phyloP scores from a whole-genome alignment of 345 rosid genomes.

The Sisymbrium irio region DNA sequence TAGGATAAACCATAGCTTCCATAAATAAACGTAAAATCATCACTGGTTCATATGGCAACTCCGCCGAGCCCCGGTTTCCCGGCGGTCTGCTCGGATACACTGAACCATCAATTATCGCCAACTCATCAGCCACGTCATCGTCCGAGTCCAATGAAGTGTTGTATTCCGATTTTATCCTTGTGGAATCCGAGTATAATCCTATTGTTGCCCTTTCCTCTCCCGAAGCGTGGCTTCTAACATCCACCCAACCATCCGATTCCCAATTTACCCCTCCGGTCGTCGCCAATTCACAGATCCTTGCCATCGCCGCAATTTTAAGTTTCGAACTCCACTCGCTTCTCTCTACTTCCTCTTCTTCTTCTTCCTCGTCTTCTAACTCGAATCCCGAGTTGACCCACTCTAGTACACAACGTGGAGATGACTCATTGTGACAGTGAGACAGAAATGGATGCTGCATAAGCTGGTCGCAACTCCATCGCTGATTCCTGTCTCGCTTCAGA shows the following conservation, averaged over 20 bases:
- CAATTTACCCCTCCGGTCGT: conserved; percentile 37
- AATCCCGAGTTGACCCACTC: conserved; percentile 49
- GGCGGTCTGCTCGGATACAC: neutral
- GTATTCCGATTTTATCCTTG: conserved; percentile 2
- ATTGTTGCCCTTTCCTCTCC: conserved; percentile 18
- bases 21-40: neutral
- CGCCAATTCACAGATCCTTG: conserved; percentile 44
- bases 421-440: conserved; percentile 29
- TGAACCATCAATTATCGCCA: neutral
- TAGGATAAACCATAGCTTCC: neutral
- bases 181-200: conserved; percentile 24
- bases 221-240: conserved; percentile 36
- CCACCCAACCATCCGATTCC: conserved; percentile 64
- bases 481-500: conserved; percentile 44
- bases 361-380: conserved; percentile 15
- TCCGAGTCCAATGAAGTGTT: neutral
- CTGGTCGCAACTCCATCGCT: conserved; percentile 76
- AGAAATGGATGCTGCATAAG: conserved; percentile 67
- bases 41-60: conserved; percentile 4
- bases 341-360: conserved; percentile 21
- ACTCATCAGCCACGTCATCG: conserved; percentile 22
- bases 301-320: conserved; percentile 20
- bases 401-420: conserved; percentile 77
- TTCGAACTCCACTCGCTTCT: neutral
- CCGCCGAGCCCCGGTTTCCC: conserved; percentile 11